Base-by-base conservation (phyloP, 805 yeast species). In the Hanseniaspora valbyensis region DNA sequence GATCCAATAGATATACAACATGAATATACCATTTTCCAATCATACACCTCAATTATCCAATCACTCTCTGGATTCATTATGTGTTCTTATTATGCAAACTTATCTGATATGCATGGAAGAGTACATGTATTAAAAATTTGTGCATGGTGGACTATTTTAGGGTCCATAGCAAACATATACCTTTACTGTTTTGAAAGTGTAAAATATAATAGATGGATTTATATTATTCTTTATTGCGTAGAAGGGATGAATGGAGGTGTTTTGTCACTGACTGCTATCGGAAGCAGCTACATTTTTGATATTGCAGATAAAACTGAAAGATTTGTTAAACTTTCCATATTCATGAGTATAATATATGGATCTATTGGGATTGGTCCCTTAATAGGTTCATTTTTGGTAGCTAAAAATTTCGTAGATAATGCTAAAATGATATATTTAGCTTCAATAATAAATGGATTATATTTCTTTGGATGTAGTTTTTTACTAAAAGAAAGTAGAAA, bases 401-500 rank as follows among this genome's bases (percentile, higher is more conserved):
- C 55, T 39, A n/a, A 39, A 3, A 21, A 39, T 16, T 4, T 32
- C 3, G 52, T 41, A 19, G 51, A 55, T 26, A 50, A 48, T 22
- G 14, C 42, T 4, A 37, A 34, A 10, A 45, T 42, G 39, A 34
- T 44, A 4, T 44, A 51, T 12, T 10, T 51, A 2, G 50, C 53
- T 14, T 16, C 53, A 26, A 1, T 34, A 54, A 49, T 55, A 50
- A n/a, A 12, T 50, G 30, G 26, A 30, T 12, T 53, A 53, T 33
- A 36, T 52, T 38, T 6, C 48, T 2, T 32, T 49, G 64, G 61
- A 29, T 37, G 60, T 2, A 62, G 67, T 10, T 39, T 61, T 3
- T 24, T 53, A 0, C 42, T 66, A 16, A 78, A 78, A 2, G 94
- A 83, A 61, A 78, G 88, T 3, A 69, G 90, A 56, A 75, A 83